Evolutionary conservation across 371 early-diverging fungal genomes (phyloP).

Genomic region (Zopfochytrium polystomum): DNA sequence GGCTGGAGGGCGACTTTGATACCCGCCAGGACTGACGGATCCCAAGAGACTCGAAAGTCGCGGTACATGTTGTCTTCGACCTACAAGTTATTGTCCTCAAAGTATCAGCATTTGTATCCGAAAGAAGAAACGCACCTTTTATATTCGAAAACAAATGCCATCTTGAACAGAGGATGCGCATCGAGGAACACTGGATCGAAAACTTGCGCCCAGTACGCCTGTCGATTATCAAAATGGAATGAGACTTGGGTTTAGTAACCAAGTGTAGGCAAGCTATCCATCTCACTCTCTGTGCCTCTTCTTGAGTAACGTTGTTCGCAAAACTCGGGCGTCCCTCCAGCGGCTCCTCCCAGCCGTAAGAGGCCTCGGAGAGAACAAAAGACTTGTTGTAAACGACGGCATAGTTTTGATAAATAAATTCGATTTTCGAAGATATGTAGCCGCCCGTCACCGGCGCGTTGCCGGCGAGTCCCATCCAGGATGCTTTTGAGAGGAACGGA

Average conservation of each 20-base stretch:
- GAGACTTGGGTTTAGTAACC: not conserved
- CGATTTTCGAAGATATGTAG: conserved; percentile 1
- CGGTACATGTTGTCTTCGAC: too few species aligned
- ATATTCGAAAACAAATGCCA: not conserved
- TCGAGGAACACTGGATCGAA: not conserved
- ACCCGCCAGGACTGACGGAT: too few species aligned
- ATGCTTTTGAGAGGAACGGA: not conserved
- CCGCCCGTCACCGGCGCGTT: not conserved
- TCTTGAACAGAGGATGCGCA: not conserved
- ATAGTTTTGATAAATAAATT: not conserved
- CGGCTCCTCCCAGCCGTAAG: too few species aligned
- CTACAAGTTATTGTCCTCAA: too few species aligned
- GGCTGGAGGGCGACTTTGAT: too few species aligned
- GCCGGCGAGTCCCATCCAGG: not conserved
- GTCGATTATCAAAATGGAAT: not conserved
- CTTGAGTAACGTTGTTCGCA: not conserved
- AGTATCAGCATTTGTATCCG: too few species aligned
- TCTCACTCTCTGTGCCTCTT: too few species aligned
- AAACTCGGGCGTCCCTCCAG: conserved; percentile 12
- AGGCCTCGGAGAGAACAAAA: conserved; percentile 11
- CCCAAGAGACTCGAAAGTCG: too few species aligned
- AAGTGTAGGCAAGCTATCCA: not conserved
- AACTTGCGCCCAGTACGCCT: not conserved
- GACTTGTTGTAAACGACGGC: conserved; percentile 12
- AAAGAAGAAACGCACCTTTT: too few species aligned